Base-by-base conservation (phyloP, 257 asterid genomes). In the Salvia rosmarinus region DNA sequence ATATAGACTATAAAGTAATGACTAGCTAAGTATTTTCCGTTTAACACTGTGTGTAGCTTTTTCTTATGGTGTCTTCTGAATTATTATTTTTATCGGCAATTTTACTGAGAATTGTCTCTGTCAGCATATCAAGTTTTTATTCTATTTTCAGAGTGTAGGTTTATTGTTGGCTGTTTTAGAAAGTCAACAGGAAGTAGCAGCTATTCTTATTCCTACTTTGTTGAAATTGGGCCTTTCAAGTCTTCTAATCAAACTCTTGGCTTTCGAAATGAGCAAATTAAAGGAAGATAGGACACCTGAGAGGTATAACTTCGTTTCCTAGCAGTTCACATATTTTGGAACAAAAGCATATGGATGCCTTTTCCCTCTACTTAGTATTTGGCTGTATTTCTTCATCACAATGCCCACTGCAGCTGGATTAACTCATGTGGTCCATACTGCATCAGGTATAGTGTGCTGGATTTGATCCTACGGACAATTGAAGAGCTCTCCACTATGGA, bases 401-500 rank as follows among this genome's bases (percentile, higher is more conserved):
- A 70, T 42, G 65, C 57, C 44, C 52, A 58, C 68, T 75, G 64
- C 74, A 44, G 68, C 37, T 61, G 34, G 71, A 50, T 37, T 56
- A 64, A 9, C 44, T 39, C 49, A 61, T 60, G 44, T 47, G 43
- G 51, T 49, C 52, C 62, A 68, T 78, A 46, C 56, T 78, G 68
- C 54, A 68, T 79, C 88, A 94, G 99, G 89, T 85, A 80, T 73
- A 20, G 80, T 9, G 83, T 87, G 83, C 78, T 89, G 49, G 97
- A 91, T 80, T 78, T 81, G 81, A 80, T 91, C 79, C 89, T 95
- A 78, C 89, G 88, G 49, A 76, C 97, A 59, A 68, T 91, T 80
- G 97, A 89, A 86, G 95, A 92, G 68, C 84, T 95, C 77, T 89
- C 98, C 28, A 81, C 76, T 37, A 70, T 76, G 59, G 95, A 91